Conservation (phyloP, 1,139 yeast genomes). For the Suhomyces anneliseae region DNA sequence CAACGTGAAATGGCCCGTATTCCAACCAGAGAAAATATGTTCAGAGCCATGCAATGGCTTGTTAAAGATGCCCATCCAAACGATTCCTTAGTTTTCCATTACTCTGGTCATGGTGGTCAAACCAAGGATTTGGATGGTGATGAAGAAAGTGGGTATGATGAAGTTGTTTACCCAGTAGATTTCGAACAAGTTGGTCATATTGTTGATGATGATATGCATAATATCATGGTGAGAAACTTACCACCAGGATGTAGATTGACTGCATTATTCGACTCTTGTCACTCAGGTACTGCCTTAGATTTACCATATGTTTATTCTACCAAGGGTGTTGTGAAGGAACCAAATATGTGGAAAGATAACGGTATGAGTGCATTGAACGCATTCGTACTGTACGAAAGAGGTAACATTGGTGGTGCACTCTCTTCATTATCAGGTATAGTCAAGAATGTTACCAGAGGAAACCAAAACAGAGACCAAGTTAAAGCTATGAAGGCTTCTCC, state of each 20-base stretch:
- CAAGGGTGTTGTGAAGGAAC: constrained; percentile 87
- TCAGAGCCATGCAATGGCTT: constrained; percentile 90
- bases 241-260: constrained; percentile 85
- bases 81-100: constrained; percentile 82
- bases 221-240: constrained; percentile 71
- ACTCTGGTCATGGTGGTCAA: constrained; percentile 93
- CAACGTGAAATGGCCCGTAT: constrained; percentile 59
- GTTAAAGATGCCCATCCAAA: constrained; percentile 82
- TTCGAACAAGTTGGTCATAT: constrained; percentile 72
- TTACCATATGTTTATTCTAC: constrained; percentile 89
- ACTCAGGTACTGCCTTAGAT: constrained; percentile 89
- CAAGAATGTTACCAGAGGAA: constrained; percentile 36
- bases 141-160: constrained; percentile 88
- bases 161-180: constrained; percentile 89
- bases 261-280: constrained; percentile 89
- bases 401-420: constrained; percentile 59
- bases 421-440: constrained; percentile 49
- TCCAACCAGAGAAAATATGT: constrained; percentile 77
- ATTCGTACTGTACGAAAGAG: constrained; percentile 68
- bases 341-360: constrained; percentile 81
- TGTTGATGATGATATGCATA: constrained; percentile 84
- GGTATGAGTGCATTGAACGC: constrained; percentile 76
- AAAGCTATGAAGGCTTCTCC: constrained; percentile 69
- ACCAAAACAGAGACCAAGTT: constrained; percentile 31
- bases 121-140: constrained; percentile 81